Evolutionary conservation across 192 early-diverging fungal species (phyloP).

Genomic region (Coemansia sp.): DNA sequence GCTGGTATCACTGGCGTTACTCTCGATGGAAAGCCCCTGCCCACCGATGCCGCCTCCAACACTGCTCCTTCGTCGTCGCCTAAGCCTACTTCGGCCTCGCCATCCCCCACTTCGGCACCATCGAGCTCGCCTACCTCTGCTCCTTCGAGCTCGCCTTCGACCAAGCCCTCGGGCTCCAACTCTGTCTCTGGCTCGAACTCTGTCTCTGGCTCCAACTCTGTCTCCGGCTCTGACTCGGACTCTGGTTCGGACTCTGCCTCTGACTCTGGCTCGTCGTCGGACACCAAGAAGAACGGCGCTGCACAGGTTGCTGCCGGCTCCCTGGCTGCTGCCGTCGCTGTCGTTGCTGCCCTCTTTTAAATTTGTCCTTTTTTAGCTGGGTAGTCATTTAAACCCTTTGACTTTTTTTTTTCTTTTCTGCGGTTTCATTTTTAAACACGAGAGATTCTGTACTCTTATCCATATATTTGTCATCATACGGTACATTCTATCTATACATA

Average conservation of each 20-base stretch:
- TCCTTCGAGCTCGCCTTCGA: not conserved
- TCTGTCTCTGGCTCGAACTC: not conserved
- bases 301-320: conserved; percentile 31
- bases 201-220: not conserved
- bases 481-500: not conserved
- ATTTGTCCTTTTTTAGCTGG: conserved; percentile 15
- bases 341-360: conserved; percentile 49
- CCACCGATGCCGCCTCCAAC: conserved; percentile 3
- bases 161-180: not conserved
- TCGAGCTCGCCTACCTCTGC: not conserved
- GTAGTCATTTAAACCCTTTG: not conserved
- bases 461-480: not conserved
- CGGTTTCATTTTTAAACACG: not conserved
- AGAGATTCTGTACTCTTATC: not conserved
- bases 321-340: conserved; percentile 34
- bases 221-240: not conserved
- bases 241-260: not conserved
- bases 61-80: not conserved
- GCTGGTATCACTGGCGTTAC: conserved; percentile 48
- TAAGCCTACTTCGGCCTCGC: conserved; percentile 7
- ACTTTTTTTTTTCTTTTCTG: not conserved
- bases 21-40: conserved; percentile 44
- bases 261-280: conserved; percentile 3
- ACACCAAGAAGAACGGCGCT: conserved; percentile 26
- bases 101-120: conserved; percentile 2